These are phyloP conservation scores for Umbellularia californica DNA, from an alignment of 164 flowering plant genomes.

Conservation along the genomic window DNA sequence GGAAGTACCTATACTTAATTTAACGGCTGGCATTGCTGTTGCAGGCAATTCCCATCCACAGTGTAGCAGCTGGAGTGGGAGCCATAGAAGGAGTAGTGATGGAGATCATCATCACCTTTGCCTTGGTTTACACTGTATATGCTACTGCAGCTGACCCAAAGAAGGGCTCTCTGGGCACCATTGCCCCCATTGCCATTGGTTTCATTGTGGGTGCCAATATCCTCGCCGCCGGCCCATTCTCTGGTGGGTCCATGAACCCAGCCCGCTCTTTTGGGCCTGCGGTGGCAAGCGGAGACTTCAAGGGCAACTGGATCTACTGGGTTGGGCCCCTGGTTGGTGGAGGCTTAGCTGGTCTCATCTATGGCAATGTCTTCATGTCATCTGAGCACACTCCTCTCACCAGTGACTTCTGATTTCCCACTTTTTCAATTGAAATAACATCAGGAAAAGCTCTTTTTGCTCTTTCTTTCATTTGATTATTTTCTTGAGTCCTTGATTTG, in stretches of 20 bases:
- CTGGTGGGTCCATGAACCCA: slow-evolving; percentile 7
- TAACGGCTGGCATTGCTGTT: not conserved
- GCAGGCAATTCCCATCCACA: slow-evolving; percentile 3
- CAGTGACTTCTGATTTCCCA: not conserved
- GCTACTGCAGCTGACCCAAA: not conserved
- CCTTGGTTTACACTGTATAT: slow-evolving; percentile 1
- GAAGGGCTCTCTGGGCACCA: slow-evolving; percentile 1
- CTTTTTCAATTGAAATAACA: not conserved
- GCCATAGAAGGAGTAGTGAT: not conserved
- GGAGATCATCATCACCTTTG: slow-evolving; percentile 1
- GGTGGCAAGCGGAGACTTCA: not conserved
- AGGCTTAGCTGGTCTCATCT: slow-evolving; percentile 1
- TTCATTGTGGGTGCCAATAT: slow-evolving; percentile 3
- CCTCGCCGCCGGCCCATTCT: slow-evolving; percentile 2
- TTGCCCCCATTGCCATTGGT: slow-evolving; percentile 6
- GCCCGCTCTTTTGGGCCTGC: slow-evolving; percentile 9
- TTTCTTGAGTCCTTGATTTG: not conserved
- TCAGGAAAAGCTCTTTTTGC: not conserved
- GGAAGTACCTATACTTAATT: not conserved
- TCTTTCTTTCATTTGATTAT: not conserved
- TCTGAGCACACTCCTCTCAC: too few relatives aligned
- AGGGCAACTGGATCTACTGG: not conserved
- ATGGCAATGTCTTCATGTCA: slow-evolving; percentile 4
- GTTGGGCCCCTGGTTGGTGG: slow-evolving; percentile 5
- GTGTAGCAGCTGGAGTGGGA: not conserved